Evolutionary conservation across 345 rosid genomes (phyloP), one percentile per base, ranked within the genome.

Genomic region (Eucalyptus guilfoylei): DNA sequence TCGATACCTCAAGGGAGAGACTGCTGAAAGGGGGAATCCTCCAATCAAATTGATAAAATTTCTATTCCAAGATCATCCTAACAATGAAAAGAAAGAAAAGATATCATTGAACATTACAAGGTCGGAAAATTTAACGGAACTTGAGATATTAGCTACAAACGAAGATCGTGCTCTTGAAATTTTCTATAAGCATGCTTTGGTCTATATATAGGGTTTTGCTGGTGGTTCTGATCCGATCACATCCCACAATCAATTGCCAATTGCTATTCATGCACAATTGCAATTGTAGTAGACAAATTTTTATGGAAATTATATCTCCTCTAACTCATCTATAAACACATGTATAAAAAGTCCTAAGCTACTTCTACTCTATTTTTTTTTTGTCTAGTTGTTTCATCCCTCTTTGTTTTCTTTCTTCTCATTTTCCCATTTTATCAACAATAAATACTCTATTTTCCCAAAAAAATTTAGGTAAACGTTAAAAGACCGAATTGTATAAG

Each of bases 181-280:
- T 30, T 30, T 62, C 72, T 30, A 30, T 30, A 62, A 30, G 72
- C 19, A 30, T 30, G 72, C 72, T 14, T 62, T 62, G 15, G 72
- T 62, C 72, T 30, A 12, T 30, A 14, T 32, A 62, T 30, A 30
- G 17, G 32, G 14, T 62, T 62, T 62, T 0, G 19, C 5, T 7
- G 3, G 72, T 6, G 15, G 21, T 50, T 50, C 23, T 50, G 1
- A 50, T 3, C 1, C 16, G 0, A 50, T 50, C 1, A 9, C 0
- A 17, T 0, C 54, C 54, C 54, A 50, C 54, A 50, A 50, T 17
- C 2, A 4, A 50, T 50, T 17, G 9, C 23, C 54, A 50, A 50
- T 17, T 17, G 54, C 0, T 50, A 50, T 50, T 50, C 21, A 50
- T 50, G 54, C 54, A 50, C 23, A 0, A 50, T 50, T 50, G 54